These are phyloP conservation scores for Gastrolobium villosum DNA, from an alignment of 306 rosid genomes.

Conservation along the genomic window DNA sequence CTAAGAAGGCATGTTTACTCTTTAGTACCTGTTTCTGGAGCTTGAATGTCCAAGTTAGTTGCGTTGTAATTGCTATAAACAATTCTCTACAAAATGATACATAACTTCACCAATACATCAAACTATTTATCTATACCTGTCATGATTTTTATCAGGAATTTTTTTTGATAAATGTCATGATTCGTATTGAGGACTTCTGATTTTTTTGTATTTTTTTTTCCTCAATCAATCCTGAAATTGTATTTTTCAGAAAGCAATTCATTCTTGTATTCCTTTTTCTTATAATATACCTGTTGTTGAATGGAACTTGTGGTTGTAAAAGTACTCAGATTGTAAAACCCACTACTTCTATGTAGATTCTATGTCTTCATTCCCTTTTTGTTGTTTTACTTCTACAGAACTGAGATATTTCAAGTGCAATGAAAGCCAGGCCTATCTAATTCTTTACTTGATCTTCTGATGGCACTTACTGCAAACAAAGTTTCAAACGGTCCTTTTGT, in stretches of 20 bases:
- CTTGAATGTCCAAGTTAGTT: slow-evolving; percentile 29
- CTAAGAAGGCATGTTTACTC: neutral
- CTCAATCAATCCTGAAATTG: slow-evolving; percentile 3
- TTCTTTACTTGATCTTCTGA: slow-evolving; percentile 55
- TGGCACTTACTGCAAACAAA: slow-evolving; percentile 79
- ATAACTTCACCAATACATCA: slow-evolving; percentile 4
- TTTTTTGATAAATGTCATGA: too few species aligned
- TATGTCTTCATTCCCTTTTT: slow-evolving; percentile 44
- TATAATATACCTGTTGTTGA: slow-evolving; percentile 16
- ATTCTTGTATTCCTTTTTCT: slow-evolving; percentile 33
- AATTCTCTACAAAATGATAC: slow-evolving; percentile 21
- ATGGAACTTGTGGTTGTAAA: slow-evolving; percentile 17
- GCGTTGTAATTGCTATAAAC: slow-evolving; percentile 3
- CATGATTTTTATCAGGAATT: neutral
- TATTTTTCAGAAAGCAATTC: neutral
- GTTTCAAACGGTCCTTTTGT: slow-evolving; percentile 68
- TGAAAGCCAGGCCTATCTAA: slow-evolving; percentile 48
- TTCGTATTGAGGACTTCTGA: neutral
- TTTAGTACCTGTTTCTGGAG: neutral
- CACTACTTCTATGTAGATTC: slow-evolving; percentile 1
- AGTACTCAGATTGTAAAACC: slow-evolving; percentile 10
- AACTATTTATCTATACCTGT: neutral
- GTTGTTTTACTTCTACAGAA: slow-evolving; percentile 51
- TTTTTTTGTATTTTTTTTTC: neutral
- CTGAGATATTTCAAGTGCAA: slow-evolving; percentile 51